These are phyloP conservation scores for Cystobasidiaceae sp. DNA, from an alignment of 1,284 basidiomycete species.

Conservation along the genomic window DNA sequence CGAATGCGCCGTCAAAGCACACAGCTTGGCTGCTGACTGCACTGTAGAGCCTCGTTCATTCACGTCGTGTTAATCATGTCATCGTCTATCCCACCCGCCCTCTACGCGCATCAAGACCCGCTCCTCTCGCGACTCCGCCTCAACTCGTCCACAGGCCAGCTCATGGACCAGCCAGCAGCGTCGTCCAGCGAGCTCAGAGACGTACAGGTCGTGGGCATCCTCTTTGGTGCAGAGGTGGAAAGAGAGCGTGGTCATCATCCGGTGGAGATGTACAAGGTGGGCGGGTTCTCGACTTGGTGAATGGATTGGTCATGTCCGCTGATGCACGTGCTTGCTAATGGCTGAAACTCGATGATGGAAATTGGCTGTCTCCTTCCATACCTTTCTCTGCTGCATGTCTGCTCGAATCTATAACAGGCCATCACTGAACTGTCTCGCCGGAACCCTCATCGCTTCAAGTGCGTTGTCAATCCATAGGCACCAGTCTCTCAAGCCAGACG, in stretches of 20 bases:
- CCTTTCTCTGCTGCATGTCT: too few species aligned
- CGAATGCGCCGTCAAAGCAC: too few species aligned
- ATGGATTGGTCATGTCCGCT: neutral
- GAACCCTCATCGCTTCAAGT: conserved; percentile 30
- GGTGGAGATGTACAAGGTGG: conserved; percentile 22
- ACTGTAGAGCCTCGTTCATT: too few species aligned
- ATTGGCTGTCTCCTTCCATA: too few species aligned
- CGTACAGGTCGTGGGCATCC: conserved; percentile 22
- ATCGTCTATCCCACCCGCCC: neutral
- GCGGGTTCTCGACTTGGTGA: neutral
- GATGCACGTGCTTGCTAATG: neutral
- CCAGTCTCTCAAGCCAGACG: neutral
- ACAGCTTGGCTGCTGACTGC: too few species aligned
- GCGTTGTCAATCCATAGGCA: neutral
- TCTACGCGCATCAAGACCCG: conserved; percentile 22
- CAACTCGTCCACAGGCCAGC: neutral
- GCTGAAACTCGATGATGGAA: too few species aligned
- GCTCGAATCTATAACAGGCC: neutral
- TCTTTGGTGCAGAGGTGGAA: conserved; percentile 27
- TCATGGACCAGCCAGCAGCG: conserved; percentile 5
- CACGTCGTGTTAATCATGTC: too few species aligned
- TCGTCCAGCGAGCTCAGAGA: conserved; percentile 22
- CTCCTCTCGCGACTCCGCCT: conserved; percentile 19
- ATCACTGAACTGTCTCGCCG: conserved; percentile 11
- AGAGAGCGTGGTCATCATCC: neutral